These are phyloP conservation scores for Xylaria sp. DNA, from an alignment of 2,329 filamentous ascomycete species.

Conservation along the genomic window DNA sequence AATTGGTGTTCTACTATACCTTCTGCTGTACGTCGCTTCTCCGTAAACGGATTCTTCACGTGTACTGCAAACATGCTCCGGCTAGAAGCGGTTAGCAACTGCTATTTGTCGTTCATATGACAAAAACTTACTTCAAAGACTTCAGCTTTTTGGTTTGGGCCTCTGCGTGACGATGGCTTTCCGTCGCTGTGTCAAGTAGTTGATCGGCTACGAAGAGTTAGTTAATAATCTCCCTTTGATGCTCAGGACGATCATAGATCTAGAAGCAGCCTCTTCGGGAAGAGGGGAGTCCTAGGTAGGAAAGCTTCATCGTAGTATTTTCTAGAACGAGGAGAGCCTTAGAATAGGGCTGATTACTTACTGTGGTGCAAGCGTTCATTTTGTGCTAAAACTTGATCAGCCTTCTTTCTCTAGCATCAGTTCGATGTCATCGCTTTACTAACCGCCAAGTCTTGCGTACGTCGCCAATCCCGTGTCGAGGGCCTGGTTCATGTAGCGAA, in stretches of 20 bases:
- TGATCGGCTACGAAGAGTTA: constrained; percentile 63
- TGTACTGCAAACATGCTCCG: constrained; percentile 91
- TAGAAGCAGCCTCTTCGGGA: background rate
- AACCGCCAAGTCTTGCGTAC: constrained; percentile 72
- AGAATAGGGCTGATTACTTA: constrained; percentile 19
- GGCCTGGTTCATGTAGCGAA: constrained; percentile 73
- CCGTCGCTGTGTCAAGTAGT: constrained; percentile 83
- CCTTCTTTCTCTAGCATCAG: background rate
- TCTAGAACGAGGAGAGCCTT: background rate
- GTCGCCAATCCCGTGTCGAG: constrained; percentile 78
- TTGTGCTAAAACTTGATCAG: constrained; percentile 60
- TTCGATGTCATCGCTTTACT: constrained; percentile 14
- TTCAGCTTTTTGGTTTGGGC: constrained; percentile 83
- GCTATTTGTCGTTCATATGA: no score
- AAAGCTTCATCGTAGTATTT: background rate
- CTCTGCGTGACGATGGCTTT: constrained; percentile 76
- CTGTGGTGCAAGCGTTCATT: constrained; percentile 82
- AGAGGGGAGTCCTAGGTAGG: background rate
- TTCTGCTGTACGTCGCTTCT: constrained; percentile 69
- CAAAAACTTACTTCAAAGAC: constrained; percentile 24
- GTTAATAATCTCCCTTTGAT: background rate
- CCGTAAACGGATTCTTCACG: constrained; percentile 81
- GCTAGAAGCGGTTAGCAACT: constrained; percentile 71
- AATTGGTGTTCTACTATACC: constrained; percentile 16
- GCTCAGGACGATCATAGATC: background rate